Conservation (phyloP, 768 basidiomycete species). For the Leccinum rimulosum region DNA sequence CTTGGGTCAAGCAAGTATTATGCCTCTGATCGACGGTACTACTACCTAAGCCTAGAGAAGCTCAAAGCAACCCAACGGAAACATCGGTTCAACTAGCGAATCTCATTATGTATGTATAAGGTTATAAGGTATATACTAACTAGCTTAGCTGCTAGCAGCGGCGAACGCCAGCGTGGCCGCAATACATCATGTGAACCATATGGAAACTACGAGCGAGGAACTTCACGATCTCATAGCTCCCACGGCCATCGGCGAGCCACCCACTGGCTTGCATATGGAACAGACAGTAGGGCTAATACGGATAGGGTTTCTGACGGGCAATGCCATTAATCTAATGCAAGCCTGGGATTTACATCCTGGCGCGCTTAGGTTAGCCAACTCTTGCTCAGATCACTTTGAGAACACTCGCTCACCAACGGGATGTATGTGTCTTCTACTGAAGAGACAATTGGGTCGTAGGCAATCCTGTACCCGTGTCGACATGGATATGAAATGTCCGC, state of each 20-base stretch:
- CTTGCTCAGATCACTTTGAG: not conserved
- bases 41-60: not conserved
- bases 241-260: constrained; percentile 10
- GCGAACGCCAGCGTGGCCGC: constrained; percentile 25
- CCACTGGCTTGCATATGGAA: constrained; percentile 28
- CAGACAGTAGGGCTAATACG: constrained; percentile 58
- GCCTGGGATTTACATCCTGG: constrained; percentile 53
- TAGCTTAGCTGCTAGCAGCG: constrained; percentile 4
- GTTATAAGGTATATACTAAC: constrained; percentile 24
- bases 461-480: constrained; percentile 70
- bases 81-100: not conserved
- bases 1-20: constrained; percentile 1
- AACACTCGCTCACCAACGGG: constrained; percentile 41
- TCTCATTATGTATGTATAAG: constrained; percentile 23
- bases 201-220: not conserved
- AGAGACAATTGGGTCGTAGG: constrained; percentile 59
- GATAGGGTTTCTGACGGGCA: constrained; percentile 69
- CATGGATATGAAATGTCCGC: constrained; percentile 73
- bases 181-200: constrained; percentile 4
- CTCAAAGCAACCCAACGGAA: not conserved
- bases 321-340: constrained; percentile 65
- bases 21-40: not conserved
- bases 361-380: constrained; percentile 13
- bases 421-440: constrained; percentile 65
- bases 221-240: constrained; percentile 21